Conservation (phyloP, 352 stramenopile genomes). For the Phytophthora citrophthora region DNA sequence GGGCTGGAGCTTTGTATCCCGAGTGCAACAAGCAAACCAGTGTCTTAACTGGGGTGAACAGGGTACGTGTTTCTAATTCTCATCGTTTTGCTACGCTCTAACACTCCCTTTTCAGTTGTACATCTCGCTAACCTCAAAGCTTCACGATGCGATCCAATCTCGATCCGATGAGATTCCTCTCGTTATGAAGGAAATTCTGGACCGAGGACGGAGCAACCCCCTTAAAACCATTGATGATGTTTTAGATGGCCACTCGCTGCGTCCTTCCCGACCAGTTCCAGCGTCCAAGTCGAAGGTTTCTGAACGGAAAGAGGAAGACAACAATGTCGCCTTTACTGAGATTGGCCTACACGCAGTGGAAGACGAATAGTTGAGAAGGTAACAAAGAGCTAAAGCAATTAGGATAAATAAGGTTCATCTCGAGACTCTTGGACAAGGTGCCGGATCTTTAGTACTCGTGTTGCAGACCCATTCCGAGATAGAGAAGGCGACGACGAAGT, state of each 20-base stretch:
- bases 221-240: conserved; percentile 47
- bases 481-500: conserved; percentile 12
- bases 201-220: conserved; percentile 46
- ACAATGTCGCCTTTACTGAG: conserved; percentile 66
- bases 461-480: conserved; percentile 25
- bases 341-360: conserved; percentile 65
- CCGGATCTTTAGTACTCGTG: conserved; percentile 74
- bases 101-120: conserved; percentile 39
- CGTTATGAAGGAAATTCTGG: conserved; percentile 65
- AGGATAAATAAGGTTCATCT: conserved; percentile 77
- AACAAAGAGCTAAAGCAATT: conserved; percentile 5
- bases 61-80: conserved; percentile 30
- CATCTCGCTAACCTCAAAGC: conserved; percentile 42
- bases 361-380: conserved; percentile 7
- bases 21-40: conserved; percentile 73
- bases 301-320: conserved; percentile 27
- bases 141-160: conserved; percentile 53
- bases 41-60: conserved; percentile 61
- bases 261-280: conserved; percentile 4
- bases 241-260: conserved; percentile 28
- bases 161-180: conserved; percentile 58
- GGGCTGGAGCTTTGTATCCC: conserved; percentile 65
- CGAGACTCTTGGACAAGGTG: conserved; percentile 71
- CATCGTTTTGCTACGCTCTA: too few species aligned
- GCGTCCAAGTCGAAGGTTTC: conserved; percentile 11